phyloP scores from a whole-genome alignment of 2,329 filamentous ascomycete genomes.

The Lasiodiplodia citricola region DNA sequence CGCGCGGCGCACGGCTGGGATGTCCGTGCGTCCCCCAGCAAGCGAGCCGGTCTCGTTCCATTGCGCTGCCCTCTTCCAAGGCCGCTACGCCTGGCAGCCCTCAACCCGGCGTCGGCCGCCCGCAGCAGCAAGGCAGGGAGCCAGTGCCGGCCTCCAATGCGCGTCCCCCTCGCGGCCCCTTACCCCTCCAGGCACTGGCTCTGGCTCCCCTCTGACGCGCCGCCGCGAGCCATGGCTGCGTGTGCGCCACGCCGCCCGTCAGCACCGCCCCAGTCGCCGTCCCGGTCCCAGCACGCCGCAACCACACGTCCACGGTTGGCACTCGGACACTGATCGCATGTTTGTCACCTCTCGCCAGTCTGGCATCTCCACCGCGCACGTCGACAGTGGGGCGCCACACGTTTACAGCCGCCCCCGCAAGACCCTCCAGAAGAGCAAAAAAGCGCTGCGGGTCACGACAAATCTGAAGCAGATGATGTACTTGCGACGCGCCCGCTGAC shows the following conservation, averaged over 20 bases:
- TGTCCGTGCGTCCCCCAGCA: slow-evolving; percentile 6
- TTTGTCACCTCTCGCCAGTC: slow-evolving; percentile 24
- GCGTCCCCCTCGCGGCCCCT: neutral
- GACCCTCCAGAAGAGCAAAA: slow-evolving; percentile 12
- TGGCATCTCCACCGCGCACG: slow-evolving; percentile 23
- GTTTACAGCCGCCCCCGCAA: slow-evolving; percentile 24
- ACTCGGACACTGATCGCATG: slow-evolving; percentile 6
- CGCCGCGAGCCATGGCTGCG: slow-evolving; percentile 14
- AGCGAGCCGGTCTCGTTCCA: slow-evolving; percentile 25
- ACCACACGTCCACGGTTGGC: slow-evolving; percentile 5
- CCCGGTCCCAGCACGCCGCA: slow-evolving; percentile 2
- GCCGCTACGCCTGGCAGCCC: slow-evolving; percentile 13
- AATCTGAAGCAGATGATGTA: slow-evolving; percentile 23
- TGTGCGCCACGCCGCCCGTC: slow-evolving; percentile 20
- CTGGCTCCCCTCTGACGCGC: neutral
- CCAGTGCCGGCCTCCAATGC: neutral
- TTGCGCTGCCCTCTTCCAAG: slow-evolving; percentile 14
- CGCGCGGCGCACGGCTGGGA: slow-evolving; percentile 22
- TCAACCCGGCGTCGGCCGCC: slow-evolving; percentile 19
- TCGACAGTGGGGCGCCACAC: slow-evolving; percentile 22
- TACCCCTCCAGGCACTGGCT: slow-evolving; percentile 6
- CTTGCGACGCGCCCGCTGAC: slow-evolving; percentile 22
- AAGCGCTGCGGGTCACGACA: slow-evolving; percentile 19
- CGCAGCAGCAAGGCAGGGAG: slow-evolving; percentile 17
- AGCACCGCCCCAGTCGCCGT: slow-evolving; percentile 12